Conservation (phyloP, 768 basidiomycete species). For the Macrolepiota dolichaula region DNA sequence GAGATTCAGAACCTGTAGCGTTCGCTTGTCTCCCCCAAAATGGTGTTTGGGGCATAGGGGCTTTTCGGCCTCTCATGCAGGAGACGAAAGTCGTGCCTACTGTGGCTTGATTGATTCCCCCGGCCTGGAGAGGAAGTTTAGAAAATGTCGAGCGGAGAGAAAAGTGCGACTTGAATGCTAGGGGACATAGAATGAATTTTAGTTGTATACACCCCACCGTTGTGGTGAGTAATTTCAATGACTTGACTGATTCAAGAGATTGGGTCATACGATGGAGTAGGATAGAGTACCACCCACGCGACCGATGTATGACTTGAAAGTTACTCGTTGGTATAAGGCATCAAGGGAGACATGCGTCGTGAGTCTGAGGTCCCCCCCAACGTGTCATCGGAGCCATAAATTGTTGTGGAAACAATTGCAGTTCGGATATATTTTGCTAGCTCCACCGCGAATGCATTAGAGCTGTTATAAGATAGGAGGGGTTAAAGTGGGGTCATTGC, state of each 20-base stretch:
- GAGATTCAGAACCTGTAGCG: no score
- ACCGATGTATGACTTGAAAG: conserved; percentile 43
- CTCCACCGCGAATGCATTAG: conserved; percentile 39
- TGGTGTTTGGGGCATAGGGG: no score
- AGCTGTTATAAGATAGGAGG: conserved; percentile 38
- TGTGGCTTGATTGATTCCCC: conserved; percentile 13
- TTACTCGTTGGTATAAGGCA: conserved; percentile 38
- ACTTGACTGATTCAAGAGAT: conserved; percentile 26
- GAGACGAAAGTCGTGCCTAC: no score
- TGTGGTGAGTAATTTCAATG: conserved; percentile 38
- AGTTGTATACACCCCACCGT: no score
- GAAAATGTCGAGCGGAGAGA: conserved; percentile 36
- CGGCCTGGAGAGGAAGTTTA: not conserved
- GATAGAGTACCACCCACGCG: conserved; percentile 35
- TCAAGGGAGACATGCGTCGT: conserved; percentile 27
- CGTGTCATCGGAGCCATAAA: conserved; percentile 14
- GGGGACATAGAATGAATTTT: not conserved
- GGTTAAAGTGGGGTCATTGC: conserved; percentile 32
- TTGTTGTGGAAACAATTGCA: conserved; percentile 30
- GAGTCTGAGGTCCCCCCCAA: conserved; percentile 2
- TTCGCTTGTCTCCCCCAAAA: no score
- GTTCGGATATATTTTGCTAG: conserved; percentile 28
- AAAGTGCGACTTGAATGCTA: conserved; percentile 38
- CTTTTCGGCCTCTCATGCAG: no score
- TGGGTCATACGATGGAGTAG: not conserved